Evolutionary conservation across 495 filamentous ascomycete species (phyloP).

Genomic region (Hypoxylon lenormandii): DNA sequence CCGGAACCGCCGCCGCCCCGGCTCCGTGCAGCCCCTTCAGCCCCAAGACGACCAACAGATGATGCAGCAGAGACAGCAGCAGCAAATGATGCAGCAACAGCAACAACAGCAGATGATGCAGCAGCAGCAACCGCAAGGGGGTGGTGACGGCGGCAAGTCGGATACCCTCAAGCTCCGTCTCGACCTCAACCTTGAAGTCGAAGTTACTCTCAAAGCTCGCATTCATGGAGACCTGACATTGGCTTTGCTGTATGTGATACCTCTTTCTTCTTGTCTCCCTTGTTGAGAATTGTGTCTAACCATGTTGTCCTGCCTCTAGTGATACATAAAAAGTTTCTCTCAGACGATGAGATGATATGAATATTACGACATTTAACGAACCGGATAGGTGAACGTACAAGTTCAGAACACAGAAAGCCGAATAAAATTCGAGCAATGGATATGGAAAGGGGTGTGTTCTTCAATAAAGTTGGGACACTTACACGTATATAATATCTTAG

Average conservation of each 20-base stretch:
- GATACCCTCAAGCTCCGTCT: conserved; percentile 78
- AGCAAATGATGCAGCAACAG: conserved; percentile 44
- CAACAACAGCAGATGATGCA: conserved; percentile 40
- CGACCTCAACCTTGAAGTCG: conserved; percentile 84
- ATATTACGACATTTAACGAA: conserved; percentile 24
- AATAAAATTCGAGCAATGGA: background rate
- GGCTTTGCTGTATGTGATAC: conserved; percentile 74
- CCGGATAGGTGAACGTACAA: background rate
- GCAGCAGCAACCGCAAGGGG: conserved; percentile 46
- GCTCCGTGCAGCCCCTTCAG: conserved; percentile 37
- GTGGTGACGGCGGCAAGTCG: conserved; percentile 55
- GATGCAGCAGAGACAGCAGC: conserved; percentile 47
- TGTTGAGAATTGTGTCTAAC: conserved; percentile 1
- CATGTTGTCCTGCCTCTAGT: conserved; percentile 7
- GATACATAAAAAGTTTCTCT: conserved; percentile 24
- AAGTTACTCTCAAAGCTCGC: conserved; percentile 85
- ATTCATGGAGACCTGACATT: conserved; percentile 87
- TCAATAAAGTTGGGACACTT: too few relatives aligned
- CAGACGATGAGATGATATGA: conserved; percentile 2
- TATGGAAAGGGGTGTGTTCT: too few relatives aligned
- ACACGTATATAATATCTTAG: too few relatives aligned
- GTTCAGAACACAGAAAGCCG: background rate
- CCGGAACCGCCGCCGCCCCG: conserved; percentile 43
- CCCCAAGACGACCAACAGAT: conserved; percentile 44
- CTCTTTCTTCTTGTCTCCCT: background rate